phyloP scores from a whole-genome alignment of 345 rosid species.

The Brassica rapa region DNA sequence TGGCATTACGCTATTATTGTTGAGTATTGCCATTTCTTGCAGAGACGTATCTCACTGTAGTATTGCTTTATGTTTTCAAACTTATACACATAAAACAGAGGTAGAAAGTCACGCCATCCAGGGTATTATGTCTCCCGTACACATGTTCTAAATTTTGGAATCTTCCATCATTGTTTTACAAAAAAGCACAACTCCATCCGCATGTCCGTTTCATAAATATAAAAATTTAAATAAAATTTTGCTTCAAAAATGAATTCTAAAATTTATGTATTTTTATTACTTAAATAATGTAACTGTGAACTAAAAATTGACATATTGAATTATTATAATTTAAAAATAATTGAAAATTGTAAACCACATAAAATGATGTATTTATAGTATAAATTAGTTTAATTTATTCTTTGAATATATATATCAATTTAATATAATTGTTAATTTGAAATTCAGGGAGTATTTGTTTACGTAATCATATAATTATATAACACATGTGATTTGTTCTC shows the following conservation, averaged over 20 bases:
- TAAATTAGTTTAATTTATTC: neutral
- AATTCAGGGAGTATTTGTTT: neutral
- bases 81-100: neutral
- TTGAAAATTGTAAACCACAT: neutral
- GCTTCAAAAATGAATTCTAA: neutral
- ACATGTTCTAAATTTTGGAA: constrained; percentile 28
- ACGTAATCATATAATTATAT: neutral
- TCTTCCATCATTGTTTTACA: neutral
- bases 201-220: neutral
- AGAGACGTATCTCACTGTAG: constrained; percentile 26
- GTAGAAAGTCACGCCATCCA: constrained; percentile 20
- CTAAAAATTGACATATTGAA: neutral
- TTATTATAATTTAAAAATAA: neutral
- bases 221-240: neutral
- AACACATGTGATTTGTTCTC: neutral
- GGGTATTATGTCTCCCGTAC: constrained; percentile 26
- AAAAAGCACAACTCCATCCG: neutral
- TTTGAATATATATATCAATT: too few species aligned
- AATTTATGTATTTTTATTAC: neutral
- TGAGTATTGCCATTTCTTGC: constrained; percentile 27
- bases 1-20: constrained; percentile 5
- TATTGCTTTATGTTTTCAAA: neutral
- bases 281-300: neutral
- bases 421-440: neutral
- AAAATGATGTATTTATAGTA: neutral